Percentiles rank a stretch among this genome's conserved stretches.
Evolutionary conservation across 257 asterid species (phyloP).

Genomic region (Sherardia arvensis): DNA sequence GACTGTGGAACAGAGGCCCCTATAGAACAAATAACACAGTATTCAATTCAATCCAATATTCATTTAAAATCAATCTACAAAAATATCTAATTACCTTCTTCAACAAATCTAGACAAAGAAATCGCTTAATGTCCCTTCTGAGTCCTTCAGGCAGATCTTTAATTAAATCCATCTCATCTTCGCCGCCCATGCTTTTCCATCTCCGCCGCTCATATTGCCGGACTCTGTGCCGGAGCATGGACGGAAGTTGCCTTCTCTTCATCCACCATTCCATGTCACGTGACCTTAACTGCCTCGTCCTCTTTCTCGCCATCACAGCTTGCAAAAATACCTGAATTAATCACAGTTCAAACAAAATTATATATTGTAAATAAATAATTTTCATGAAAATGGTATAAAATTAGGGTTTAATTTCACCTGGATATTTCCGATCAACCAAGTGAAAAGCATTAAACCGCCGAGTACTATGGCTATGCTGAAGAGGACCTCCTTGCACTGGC

Average conservation of each 20-base stretch:
- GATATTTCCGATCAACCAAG: slow-evolving; percentile 82
- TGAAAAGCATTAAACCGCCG: slow-evolving; percentile 83
- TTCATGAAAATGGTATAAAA: too few relatives aligned
- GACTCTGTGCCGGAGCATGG: slow-evolving; percentile 66
- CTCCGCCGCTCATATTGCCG: slow-evolving; percentile 70
- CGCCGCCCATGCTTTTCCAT: slow-evolving; percentile 68
- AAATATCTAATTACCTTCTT: slow-evolving; percentile 48
- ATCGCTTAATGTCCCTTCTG: slow-evolving; percentile 86
- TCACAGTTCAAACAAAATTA: neutral
- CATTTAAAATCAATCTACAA: slow-evolving; percentile 11
- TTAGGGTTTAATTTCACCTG: slow-evolving; percentile 50
- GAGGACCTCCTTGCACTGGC: slow-evolving; percentile 71
- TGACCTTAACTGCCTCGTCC: slow-evolving; percentile 82
- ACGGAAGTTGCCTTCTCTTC: slow-evolving; percentile 82
- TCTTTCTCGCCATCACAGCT: slow-evolving; percentile 86
- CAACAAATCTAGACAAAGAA: slow-evolving; percentile 67
- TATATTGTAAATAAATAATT: too few relatives aligned
- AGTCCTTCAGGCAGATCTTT: slow-evolving; percentile 85
- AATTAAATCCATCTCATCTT: slow-evolving; percentile 72
- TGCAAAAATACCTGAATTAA: slow-evolving; percentile 62
- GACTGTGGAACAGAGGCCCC: slow-evolving; percentile 77
- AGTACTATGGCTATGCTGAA: slow-evolving; percentile 74
- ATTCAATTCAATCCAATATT: neutral
- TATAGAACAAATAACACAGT: slow-evolving; percentile 13
- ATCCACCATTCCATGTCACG: slow-evolving; percentile 99